Evolutionary conservation across 1,284 basidiomycete species (phyloP), one percentile per base, ranked within the genome.

Genomic region (Cryptococcus neoformans): DNA sequence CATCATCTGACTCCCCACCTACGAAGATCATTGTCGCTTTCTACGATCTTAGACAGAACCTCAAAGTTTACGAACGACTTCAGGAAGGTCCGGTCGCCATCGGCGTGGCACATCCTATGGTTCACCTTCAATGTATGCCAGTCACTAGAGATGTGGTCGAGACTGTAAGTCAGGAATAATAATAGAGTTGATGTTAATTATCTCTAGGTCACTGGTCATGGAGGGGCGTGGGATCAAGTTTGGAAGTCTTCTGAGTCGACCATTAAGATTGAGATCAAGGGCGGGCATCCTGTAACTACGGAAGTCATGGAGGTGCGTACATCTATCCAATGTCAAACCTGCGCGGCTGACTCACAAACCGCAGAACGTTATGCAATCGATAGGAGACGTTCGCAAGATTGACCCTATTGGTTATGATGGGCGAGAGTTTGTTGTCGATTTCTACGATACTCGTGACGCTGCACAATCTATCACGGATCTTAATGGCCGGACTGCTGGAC

Each of bases 341-440:
- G 34, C 5, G 6, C 9, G 44, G 12, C 60, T 60, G 45, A 61
- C 16, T 6, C 35, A 8, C 14, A 28, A 28, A 28, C 17, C 17
- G 2, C 49, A 68, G 68, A 59, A 52, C 28, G 65, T 57, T 14
- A 51, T 70, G 9, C 39, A 38, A 5, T 21, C 7, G 1, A 59
- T 69, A 44, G 72, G 70, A 0, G 62, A 66, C 0, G 44, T 70
- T 12, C 55, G 62, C 50, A 16, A 39, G 6, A 57, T 71, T 45
- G 53, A 64, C 16, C 45, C 51, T 6, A 46, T 65, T 12, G 67
- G 61, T 10, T 46, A 53, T 39, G 53, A 51, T 10, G 62, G 63
- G 11, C 62, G 62, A 44, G 65, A 64, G 0, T 76, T 69, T 58
- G 56, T 65, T 7, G 72, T 65, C n/a, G 69, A 73, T 21, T 76